Evolutionary conservation across 2,329 filamentous ascomycete genomes (phyloP).

Genomic region (Zymoseptoria tritici): DNA sequence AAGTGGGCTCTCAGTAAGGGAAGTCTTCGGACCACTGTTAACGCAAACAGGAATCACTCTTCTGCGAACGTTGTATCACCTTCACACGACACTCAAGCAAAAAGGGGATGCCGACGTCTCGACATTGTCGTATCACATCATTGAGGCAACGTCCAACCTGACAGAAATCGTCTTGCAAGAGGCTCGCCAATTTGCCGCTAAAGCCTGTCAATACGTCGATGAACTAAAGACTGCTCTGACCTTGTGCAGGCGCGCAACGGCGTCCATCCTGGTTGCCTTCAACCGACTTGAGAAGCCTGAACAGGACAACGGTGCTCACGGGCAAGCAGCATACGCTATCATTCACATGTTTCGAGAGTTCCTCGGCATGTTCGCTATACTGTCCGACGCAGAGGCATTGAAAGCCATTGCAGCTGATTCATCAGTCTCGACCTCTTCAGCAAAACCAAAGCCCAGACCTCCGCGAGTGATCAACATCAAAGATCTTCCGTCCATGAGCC

Average conservation of each 20-base stretch:
- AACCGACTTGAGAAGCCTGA: constrained; percentile 14
- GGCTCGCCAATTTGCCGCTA: constrained; percentile 4
- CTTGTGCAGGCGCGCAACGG: constrained; percentile 16
- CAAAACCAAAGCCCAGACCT: constrained; percentile 15
- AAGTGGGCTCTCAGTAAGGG: neutral
- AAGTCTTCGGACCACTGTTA: neutral
- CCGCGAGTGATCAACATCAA: constrained; percentile 13
- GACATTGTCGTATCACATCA: constrained; percentile 23
- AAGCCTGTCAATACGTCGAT: constrained; percentile 1
- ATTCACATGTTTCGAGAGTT: constrained; percentile 33
- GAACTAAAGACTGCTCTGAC: constrained; percentile 15
- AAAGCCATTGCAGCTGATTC: constrained; percentile 13
- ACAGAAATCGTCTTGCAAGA: constrained; percentile 17
- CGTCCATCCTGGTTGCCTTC: constrained; percentile 19
- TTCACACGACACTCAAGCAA: constrained; percentile 21
- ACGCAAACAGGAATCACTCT: constrained; percentile 17
- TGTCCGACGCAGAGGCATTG: constrained; percentile 14
- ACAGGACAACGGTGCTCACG: constrained; percentile 8
- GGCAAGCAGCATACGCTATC: constrained; percentile 23
- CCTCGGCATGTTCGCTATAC: constrained; percentile 23
- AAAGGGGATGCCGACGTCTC: constrained; percentile 9
- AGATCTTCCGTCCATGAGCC: constrained; percentile 15
- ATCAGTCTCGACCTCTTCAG: neutral
- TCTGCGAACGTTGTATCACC: constrained; percentile 23
- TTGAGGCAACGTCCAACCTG: constrained; percentile 17